These are phyloP conservation scores for Cercospora sp. DNA, from an alignment of 2,329 filamentous ascomycete genomes.

Conservation along the genomic window DNA sequence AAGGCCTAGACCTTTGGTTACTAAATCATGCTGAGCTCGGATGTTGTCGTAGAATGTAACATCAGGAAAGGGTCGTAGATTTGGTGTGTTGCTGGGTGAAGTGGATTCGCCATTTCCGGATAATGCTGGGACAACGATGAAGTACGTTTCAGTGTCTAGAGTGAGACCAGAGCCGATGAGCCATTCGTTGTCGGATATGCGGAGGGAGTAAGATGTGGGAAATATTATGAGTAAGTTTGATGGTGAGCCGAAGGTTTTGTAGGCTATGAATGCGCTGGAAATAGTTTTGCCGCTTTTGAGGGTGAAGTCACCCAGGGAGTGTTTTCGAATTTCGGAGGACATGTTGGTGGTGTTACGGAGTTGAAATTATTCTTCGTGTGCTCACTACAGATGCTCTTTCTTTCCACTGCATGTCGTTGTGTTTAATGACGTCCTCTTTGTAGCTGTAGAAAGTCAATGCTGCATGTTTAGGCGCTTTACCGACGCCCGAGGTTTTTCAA, in stretches of 20 bases:
- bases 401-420: too few relatives aligned
- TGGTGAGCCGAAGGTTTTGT: neutral
- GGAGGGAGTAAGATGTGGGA: neutral
- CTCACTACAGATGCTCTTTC: too few relatives aligned
- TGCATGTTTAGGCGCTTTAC: too few relatives aligned
- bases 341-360: neutral
- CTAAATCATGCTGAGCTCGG: neutral
- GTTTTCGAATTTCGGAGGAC: neutral
- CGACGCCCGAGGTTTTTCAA: too few relatives aligned
- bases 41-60: neutral
- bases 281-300: neutral
- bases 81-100: neutral
- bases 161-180: neutral
- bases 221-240: neutral
- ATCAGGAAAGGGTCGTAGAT: neutral
- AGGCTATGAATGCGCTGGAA: neutral
- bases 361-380: neutral
- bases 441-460: too few relatives aligned
- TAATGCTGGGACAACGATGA: neutral
- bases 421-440: too few relatives aligned
- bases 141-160: neutral
- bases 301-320: neutral
- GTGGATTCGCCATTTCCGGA: neutral
- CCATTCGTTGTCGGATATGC: neutral
- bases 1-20: neutral